Conservation (phyloP, 345 rosid genomes). For the Moricandia arvensis region DNA sequence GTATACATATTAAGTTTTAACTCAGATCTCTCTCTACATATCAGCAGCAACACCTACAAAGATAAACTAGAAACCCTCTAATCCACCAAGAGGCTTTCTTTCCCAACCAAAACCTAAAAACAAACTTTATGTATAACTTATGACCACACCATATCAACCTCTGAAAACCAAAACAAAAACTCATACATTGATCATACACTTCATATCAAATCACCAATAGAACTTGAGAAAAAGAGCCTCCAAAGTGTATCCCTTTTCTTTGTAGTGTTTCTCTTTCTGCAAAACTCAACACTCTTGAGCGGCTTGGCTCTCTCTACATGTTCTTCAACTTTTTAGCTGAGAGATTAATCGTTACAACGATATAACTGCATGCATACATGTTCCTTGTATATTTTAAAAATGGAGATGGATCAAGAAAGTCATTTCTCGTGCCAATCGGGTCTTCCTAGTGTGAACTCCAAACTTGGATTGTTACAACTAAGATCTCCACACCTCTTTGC, state of each 20-base stretch:
- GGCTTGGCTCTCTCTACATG: slow-evolving; percentile 10
- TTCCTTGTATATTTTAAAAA: neutral
- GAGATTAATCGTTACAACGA: slow-evolving; percentile 9
- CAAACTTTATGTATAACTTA: slow-evolving; percentile 16
- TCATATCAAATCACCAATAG: slow-evolving; percentile 29
- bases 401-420: slow-evolving; percentile 18
- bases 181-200: slow-evolving; percentile 30
- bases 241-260: neutral
- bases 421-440: slow-evolving; percentile 63
- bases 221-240: slow-evolving; percentile 25
- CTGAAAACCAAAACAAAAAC: neutral
- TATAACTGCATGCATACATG: slow-evolving; percentile 23
- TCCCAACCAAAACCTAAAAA: no score
- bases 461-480: slow-evolving; percentile 53
- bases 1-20: slow-evolving; percentile 13
- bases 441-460: slow-evolving; percentile 78
- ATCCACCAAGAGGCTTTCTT: slow-evolving; percentile 19
- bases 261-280: slow-evolving; percentile 4
- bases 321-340: slow-evolving; percentile 12
- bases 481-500: slow-evolving; percentile 34
- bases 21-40: slow-evolving; percentile 2
- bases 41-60: neutral
- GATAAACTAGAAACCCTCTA: slow-evolving; percentile 21
- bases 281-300: slow-evolving; percentile 15
- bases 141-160: slow-evolving; percentile 20